A percentile compares a stretch with the other conserved stretches of the same genome.
phyloP scores from a whole-genome alignment of 1,139 yeast genomes.

The Hyphopichia burtonii region DNA sequence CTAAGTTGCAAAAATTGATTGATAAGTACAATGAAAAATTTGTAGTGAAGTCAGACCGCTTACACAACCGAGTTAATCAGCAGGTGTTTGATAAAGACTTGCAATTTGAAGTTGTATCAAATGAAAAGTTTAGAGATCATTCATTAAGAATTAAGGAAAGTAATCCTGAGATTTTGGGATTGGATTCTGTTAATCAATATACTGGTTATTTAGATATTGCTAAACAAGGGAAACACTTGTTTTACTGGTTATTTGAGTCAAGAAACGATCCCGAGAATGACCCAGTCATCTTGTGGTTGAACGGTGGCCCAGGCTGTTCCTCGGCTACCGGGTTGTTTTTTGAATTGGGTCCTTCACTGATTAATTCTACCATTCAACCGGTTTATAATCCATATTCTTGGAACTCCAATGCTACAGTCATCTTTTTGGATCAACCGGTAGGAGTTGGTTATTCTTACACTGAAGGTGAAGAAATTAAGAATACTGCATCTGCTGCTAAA shows the following conservation, averaged over 20 bases:
- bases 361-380: constrained; percentile 65
- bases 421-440: constrained; percentile 93
- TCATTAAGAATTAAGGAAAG: constrained; percentile 40
- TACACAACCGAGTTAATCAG: constrained; percentile 14
- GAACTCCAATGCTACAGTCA: constrained; percentile 87
- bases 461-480: constrained; percentile 50
- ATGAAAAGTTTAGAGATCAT: constrained; percentile 31
- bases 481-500: constrained; percentile 70
- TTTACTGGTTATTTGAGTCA: constrained; percentile 88
- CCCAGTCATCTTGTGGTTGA: constrained; percentile 84
- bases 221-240: constrained; percentile 66
- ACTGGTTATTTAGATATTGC: constrained; percentile 64
- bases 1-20: constrained; percentile 17
- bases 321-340: constrained; percentile 88
- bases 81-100: neutral
- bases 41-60: constrained; percentile 7
- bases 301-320: constrained; percentile 92
- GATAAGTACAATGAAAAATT: constrained; percentile 15
- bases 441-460: constrained; percentile 84
- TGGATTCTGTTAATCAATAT: constrained; percentile 61
- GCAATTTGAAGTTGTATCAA: constrained; percentile 21
- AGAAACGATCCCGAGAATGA: constrained; percentile 86
- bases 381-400: constrained; percentile 77
- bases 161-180: constrained; percentile 43
- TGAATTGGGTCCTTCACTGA: constrained; percentile 84